Evolutionary conservation across 1,284 basidiomycete genomes (phyloP).

Genomic region (Exobasidium cylindrosporum): DNA sequence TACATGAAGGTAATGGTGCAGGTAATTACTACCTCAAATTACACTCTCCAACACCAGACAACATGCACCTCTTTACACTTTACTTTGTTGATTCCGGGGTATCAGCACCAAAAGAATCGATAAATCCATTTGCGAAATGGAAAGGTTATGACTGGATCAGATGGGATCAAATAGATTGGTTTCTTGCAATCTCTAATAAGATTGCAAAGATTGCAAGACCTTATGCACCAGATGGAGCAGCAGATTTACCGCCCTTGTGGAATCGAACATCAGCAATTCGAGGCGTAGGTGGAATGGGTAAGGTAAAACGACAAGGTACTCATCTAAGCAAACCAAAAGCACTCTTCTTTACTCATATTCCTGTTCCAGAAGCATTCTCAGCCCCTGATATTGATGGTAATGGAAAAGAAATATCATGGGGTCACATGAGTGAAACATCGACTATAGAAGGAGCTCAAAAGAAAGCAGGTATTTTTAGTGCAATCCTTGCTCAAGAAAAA

Average conservation of each 20-base stretch:
- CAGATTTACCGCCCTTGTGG: conserved; percentile 25
- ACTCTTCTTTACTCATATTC: conserved; percentile 52
- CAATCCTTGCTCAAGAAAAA: conserved; percentile 17
- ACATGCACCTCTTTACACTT: conserved; percentile 77
- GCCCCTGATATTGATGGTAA: conserved; percentile 17
- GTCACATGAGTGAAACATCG: conserved; percentile 30
- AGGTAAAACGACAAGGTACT: conserved; percentile 20
- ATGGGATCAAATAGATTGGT: conserved; percentile 47
- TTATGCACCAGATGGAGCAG: conserved; percentile 32
- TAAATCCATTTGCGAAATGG: conserved; percentile 28
- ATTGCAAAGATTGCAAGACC: conserved; percentile 25
- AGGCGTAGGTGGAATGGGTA: conserved; percentile 22
- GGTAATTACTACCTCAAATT: conserved; percentile 22
- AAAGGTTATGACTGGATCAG: conserved; percentile 42
- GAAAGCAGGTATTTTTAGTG: conserved; percentile 45
- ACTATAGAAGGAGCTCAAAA: conserved; percentile 32
- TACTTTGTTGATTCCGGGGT: conserved; percentile 90
- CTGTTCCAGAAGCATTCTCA: conserved; percentile 37
- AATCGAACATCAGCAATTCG: not conserved
- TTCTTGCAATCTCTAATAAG: conserved; percentile 20
- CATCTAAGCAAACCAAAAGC: conserved; percentile 31
- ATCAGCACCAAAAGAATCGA: conserved; percentile 21
- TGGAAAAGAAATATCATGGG: conserved; percentile 20
- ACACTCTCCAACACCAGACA: conserved; percentile 44
- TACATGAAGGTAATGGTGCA: conserved; percentile 71